phyloP scores from a whole-genome alignment of 805 yeast genomes.

The Candida sanyiensis region DNA sequence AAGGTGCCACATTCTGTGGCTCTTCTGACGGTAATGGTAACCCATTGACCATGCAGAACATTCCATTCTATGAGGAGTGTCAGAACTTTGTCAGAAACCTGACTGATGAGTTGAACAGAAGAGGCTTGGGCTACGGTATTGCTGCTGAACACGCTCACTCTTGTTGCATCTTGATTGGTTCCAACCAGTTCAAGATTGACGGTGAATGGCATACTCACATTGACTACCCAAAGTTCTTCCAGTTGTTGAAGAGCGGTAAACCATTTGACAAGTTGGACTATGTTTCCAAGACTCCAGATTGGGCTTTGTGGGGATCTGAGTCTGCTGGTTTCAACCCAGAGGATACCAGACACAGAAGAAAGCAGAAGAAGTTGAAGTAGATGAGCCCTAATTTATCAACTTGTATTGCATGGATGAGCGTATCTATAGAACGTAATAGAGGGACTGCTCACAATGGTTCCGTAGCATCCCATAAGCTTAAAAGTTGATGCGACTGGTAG shows the following conservation, averaged over 20 bases:
- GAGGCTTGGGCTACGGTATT: conserved; percentile 71
- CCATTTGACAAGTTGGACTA: conserved; percentile 78
- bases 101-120: conserved; percentile 50
- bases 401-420: too few species aligned
- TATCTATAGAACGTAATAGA: too few species aligned
- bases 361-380: conserved; percentile 22
- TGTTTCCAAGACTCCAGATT: conserved; percentile 71
- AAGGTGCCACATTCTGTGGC: conserved; percentile 95
- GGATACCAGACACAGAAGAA: conserved; percentile 45
- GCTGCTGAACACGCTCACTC: conserved; percentile 97
- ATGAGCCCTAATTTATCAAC: too few species aligned
- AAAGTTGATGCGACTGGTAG: too few species aligned
- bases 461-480: too few species aligned
- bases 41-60: conserved; percentile 90
- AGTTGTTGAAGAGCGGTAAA: conserved; percentile 55
- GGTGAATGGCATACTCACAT: conserved; percentile 87
- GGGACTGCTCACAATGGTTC: too few species aligned
- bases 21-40: conserved; percentile 79
- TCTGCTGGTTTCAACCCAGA: conserved; percentile 88
- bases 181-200: conserved; percentile 59
- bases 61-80: conserved; percentile 91
- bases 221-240: conserved; percentile 71
- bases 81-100: conserved; percentile 63
- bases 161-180: conserved; percentile 84
- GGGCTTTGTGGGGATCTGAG: conserved; percentile 87